Evolutionary conservation across 1,284 basidiomycete genomes (phyloP).

Genomic region (Austropuccinia psidii): DNA sequence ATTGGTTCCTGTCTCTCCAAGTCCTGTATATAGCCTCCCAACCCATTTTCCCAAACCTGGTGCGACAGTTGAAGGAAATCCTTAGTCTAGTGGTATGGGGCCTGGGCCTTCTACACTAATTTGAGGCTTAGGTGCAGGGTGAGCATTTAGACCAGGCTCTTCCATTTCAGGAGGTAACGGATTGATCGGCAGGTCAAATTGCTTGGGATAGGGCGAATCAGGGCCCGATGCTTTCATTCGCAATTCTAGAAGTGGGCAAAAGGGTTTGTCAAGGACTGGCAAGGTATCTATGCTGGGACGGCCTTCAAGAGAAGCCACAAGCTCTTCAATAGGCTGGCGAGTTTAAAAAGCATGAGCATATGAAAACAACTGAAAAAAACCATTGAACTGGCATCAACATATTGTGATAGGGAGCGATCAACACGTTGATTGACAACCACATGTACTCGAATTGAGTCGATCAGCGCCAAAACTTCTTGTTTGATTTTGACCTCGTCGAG

Average conservation of each 20-base stretch:
- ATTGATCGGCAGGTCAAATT: conserved; percentile 66
- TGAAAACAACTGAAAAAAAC: too few species aligned
- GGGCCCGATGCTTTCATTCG: conserved; percentile 53
- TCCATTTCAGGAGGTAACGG: conserved; percentile 80
- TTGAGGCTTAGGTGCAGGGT: too few species aligned
- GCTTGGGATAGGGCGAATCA: conserved; percentile 51
- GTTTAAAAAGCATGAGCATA: neutral
- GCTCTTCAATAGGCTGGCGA: conserved; percentile 30
- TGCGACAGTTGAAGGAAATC: conserved; percentile 80
- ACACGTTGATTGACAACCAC: too few species aligned
- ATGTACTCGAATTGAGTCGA: too few species aligned
- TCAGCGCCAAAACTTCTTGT: too few species aligned
- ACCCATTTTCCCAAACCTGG: conserved; percentile 94
- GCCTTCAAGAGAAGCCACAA: conserved; percentile 30
- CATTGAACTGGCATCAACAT: conserved; percentile 23
- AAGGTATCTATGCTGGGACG: conserved; percentile 58
- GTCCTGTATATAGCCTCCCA: conserved; percentile 66
- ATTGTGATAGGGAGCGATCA: conserved; percentile 30
- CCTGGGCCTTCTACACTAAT: too few species aligned
- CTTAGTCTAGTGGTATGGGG: too few species aligned
- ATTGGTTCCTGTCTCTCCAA: conserved; percentile 49
- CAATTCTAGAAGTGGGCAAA: conserved; percentile 55
- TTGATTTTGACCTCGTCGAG: too few species aligned
- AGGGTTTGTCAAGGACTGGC: conserved; percentile 54
- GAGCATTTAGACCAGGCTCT: conserved; percentile 60